Evolutionary conservation across 192 early-diverging fungal genomes (phyloP), one percentile per base, ranked within the genome.

Genomic region (Gamsiella multidivaricata): DNA sequence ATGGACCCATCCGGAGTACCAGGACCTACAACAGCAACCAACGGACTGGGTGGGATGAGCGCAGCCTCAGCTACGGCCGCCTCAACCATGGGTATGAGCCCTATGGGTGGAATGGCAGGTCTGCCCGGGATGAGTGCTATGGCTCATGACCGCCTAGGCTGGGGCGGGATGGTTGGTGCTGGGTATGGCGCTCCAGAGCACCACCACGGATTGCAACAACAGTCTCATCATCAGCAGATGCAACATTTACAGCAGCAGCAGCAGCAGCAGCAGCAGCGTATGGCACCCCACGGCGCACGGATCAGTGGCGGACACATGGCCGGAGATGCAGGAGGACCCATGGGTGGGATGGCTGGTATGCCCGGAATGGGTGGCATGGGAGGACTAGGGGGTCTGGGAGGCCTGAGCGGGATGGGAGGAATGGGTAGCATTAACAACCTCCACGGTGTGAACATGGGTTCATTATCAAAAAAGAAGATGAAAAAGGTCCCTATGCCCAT

Each of bases 401-500:
- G 43, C 3, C 52, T 53, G 52, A 23, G 58, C 3, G 67, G 67
- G 0, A 51, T 68, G 15, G 46, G 31, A 25, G 46, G 47, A 8
- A 60, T 70, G 58, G 45, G 50, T 39, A 45, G 56, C 2, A 54
- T 70, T 46, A 49, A 56, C 37, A 52, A 36, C 23, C 20, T 41
- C 17, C 67, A 58, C 25, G 55, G 61, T 37, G 70, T 47, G 9
- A 51, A 23, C 10, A 26, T 59, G 17, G 67, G 65, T 1, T 22
- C 47, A 34, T 28, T 78, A 20, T 78, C 74, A 10, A 78, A 78
- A 45, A 78, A 78, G 36, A 78, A 78, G 54, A 57, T 69, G 41
- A 78, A 74, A 22, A 55, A 61, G 51, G 65, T 45, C 0, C 33
- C 45, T 33, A 37, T 47, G 0, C 65, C 74, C 9, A 47, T 64